Evolutionary conservation across 2,329 filamentous ascomycete species (phyloP).

Genomic region (Cladophialophora chaetospira): DNA sequence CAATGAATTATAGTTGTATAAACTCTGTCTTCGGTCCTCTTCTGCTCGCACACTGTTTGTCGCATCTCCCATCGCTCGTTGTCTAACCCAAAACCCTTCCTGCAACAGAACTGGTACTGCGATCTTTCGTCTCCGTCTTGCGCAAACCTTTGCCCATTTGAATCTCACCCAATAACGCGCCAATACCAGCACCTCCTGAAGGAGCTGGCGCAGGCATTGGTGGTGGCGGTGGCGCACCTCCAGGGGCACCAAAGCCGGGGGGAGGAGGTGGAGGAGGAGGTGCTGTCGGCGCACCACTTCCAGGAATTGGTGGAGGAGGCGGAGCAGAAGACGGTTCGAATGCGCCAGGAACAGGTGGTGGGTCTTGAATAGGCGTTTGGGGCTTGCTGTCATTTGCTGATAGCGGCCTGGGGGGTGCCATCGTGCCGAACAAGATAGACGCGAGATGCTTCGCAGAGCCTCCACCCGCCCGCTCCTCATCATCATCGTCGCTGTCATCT

Average conservation of each 20-base stretch:
- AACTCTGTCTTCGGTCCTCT: background rate
- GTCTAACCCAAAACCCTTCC: conserved; percentile 66
- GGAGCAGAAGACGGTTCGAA: conserved; percentile 38
- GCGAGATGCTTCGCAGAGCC: conserved; percentile 88
- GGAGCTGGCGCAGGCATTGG: conserved; percentile 40
- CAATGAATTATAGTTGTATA: background rate
- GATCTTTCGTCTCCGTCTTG: conserved; percentile 89
- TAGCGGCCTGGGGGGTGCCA: conserved; percentile 87
- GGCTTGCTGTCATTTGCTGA: conserved; percentile 65
- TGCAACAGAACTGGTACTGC: conserved; percentile 69
- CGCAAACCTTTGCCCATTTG: conserved; percentile 74
- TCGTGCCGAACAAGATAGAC: conserved; percentile 93
- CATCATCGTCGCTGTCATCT: conserved; percentile 69
- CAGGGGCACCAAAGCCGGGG: conserved; percentile 43
- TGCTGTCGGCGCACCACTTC: conserved; percentile 34
- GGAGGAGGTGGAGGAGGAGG: conserved; percentile 39
- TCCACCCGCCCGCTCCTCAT: conserved; percentile 75
- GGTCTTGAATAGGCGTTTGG: conserved; percentile 48
- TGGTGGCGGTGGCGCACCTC: conserved; percentile 40
- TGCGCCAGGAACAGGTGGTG: conserved; percentile 50
- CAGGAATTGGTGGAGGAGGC: conserved; percentile 36
- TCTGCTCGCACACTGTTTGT: background rate
- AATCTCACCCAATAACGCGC: conserved; percentile 78
- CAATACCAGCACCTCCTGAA: conserved; percentile 48
- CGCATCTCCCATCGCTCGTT: background rate